Base-by-base conservation (phyloP, 768 basidiomycete genomes). In the Rossbeevera mucosa region DNA sequence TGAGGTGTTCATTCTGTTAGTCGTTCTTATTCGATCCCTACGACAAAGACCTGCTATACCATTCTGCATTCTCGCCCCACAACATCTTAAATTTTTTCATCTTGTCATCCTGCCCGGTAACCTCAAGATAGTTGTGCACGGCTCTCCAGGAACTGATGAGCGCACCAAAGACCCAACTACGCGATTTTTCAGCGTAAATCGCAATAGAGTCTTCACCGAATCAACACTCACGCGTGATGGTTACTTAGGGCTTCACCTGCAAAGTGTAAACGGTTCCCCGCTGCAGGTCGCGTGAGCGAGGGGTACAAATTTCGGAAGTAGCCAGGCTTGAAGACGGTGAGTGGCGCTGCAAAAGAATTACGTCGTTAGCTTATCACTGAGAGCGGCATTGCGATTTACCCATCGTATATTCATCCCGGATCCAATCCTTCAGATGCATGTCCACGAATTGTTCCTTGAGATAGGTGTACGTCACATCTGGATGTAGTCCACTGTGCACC, bases 81-180 rank as follows among this genome's bases (percentile, higher is more conserved):
- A 52, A 21, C 5, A 16, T 29, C 46, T 61, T 54, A 53, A 71
- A 68, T 29, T 52, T 43, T 9, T 48, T n/a, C 2, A 47, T 42
- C 44, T 59, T 44, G 16, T 56, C 22, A 14, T 18, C 7, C n/a
- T 64, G 54, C 16, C 22, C 33, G 50, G 52, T 48, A 47, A 56
- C 22, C 14, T 54, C 46, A 21, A 65, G 55, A 28, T 66, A 66
- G 18, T 63, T 55, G 30, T 65, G 48, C 7, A 73, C 69, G 0
- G 69, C 70, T 9, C 66, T 61, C 66, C 69, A 72, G 7, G 69
- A 66, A 20, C 70, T 67, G 47, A 74, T 68, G 5, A 76, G 61
- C 59, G 47, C 73, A 12, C 75, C 73, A 11, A 64, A 67, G 12
- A 74, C 63, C 72, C 74, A 75, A 5, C 70, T 71, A 38, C 14